Evolutionary conservation across 2,329 filamentous ascomycete genomes (phyloP), one percentile per base, ranked within the genome.

Genomic region (Colletotrichum zoysiae): DNA sequence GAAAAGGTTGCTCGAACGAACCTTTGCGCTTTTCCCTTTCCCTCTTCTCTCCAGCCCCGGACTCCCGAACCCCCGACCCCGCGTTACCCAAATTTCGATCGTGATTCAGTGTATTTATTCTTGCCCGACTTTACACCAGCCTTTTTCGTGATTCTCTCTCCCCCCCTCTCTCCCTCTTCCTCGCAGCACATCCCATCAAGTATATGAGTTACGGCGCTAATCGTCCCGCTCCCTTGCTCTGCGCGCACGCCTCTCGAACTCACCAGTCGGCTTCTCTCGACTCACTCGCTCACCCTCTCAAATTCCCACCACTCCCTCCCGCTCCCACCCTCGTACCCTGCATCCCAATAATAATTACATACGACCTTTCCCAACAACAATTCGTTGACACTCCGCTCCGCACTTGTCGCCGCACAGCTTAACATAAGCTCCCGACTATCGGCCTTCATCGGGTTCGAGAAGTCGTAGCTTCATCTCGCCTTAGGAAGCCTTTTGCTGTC

Each of bases 331-430:
- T 59, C 61, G 63, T 61, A 60, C 63, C 57, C 57, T 67, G 56
- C 48, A 42, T 61, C 63, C 40, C 67, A 60, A 70, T 70, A 67
- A 61, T 70, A 64, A 56, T 55, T 26, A 26, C 40, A 40, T 9
- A 55, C 60, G 12, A 58, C 23, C 26, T 60, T 70, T 55, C 67
- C 55, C 67, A 65, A 65, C 53, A 59, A 58, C 53, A 59, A 58
- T 46, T 70, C 8, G 35, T 9, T 38, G 2, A 64, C 61, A n/a
- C n/a, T 48, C 53, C 46, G 67, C 67, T 55, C 44, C 44, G 16
- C 55, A 16, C 38, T 58, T 23, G 35, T 42, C 50, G 44, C 67
- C 44, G 38, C 55, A 38, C 48, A 69, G 46, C 30, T 55, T 35
- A 51, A 53, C 35, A 33, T 40, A 46, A 46, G 50, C 35, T 55